Percentiles rank a stretch among this genome's conserved stretches.
Conservation (phyloP, 257 asterid species). For the Schizonepeta tenuifolia region DNA sequence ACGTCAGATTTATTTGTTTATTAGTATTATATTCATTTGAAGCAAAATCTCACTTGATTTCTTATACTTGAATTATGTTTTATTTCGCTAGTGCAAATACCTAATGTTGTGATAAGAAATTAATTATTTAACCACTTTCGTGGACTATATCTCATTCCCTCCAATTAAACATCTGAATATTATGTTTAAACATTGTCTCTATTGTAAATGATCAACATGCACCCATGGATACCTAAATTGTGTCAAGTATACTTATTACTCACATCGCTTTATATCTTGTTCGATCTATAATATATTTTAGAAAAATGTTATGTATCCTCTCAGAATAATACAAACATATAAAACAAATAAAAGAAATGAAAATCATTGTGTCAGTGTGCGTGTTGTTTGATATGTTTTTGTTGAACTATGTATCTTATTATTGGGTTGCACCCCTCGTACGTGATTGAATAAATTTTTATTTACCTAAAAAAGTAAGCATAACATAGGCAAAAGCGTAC, state of each 20-base stretch:
- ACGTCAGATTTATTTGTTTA: not conserved
- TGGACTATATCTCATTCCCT: not conserved
- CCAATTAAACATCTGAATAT: not conserved
- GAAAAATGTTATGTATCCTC: no score
- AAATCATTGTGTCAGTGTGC: no score
- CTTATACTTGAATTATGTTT: not conserved
- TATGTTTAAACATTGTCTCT: not conserved
- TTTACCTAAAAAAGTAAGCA: constrained; percentile 1
- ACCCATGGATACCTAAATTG: not conserved
- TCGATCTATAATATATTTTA: no score
- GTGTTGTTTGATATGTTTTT: no score
- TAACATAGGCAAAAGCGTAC: constrained; percentile 18
- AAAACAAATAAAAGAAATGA: no score
- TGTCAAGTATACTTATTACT: no score
- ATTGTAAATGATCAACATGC: not conserved
- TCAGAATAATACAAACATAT: no score
- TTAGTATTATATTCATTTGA: not conserved
- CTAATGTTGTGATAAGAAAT: not conserved
- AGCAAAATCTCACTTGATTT: not conserved
- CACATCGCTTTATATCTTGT: no score
- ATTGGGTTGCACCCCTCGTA: no score
- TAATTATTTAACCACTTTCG: not conserved
- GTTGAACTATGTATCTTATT: no score
- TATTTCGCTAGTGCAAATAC: not conserved
- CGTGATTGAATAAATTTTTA: no score